Base-by-base conservation (phyloP, 768 basidiomycete genomes). In the Daedaleopsis sinensis region DNA sequence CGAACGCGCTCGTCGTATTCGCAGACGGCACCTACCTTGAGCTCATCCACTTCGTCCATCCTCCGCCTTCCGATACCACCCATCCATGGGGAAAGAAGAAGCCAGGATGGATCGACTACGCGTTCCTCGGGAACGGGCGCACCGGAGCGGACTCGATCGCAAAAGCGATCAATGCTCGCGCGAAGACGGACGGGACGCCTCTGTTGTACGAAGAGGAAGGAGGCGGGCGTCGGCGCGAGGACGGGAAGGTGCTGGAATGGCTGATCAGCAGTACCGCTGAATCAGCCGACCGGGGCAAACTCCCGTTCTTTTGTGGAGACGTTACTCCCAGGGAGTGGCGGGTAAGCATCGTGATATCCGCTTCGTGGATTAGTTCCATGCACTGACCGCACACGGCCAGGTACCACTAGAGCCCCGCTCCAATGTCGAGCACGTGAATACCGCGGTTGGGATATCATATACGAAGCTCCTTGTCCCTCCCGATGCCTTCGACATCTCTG, bases 281-380 rank as follows among this genome's bases (percentile, higher is more conserved):
- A 12, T 80, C 3, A 43, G 49, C 48, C 52, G 66, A 18, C 44
- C 66, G 81, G 2, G 66, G 68, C 0, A 65, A 67, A 1, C 70
- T 86, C 18, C 89, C 90, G 8, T 91, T 91, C 68, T 91, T 87
- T 71, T 91, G 90, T 66, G 87, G 87, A 13, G 90, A 91, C 67
- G 74, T 89, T 3, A 90, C 88, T 3, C 83, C 87, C 3, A 75
- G 89, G 52, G 64, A 72, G 2, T 78, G 80, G 72, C 77, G 90
- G 71, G 90, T 88, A 65, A 18, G 83, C 74, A 21, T 35, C 23
- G 55, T 27, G 8, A 10, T 9, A 10, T 9, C 49, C 50, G 37
- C 23, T 32, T 19, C 15, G 23, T 27, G 8, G 4, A 5, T 11
- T 18, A 3, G 39, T 10, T 13, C 13, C 13, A 36, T 23, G 19